Evolutionary conservation across 164 flowering plant species (phyloP).

Genomic region (Liquidambar formosana): DNA sequence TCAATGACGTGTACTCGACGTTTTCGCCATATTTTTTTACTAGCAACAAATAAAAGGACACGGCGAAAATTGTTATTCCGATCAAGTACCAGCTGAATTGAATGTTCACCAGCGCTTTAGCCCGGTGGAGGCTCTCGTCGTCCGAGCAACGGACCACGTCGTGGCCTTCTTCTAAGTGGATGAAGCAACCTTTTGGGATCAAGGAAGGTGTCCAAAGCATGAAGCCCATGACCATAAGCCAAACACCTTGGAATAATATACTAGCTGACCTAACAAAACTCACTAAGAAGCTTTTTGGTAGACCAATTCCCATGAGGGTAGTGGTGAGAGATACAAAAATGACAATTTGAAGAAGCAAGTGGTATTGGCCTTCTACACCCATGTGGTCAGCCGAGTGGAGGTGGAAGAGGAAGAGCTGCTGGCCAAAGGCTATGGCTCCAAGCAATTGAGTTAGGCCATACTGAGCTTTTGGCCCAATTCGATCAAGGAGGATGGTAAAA

Average conservation of each 20-base stretch:
- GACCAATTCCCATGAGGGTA: slow-evolving; percentile 56
- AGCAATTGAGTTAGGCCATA: slow-evolving; percentile 46
- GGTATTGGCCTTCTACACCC: slow-evolving; percentile 45
- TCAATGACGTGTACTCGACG: slow-evolving; percentile 31
- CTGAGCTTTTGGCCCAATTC: slow-evolving; percentile 7
- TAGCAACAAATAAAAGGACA: slow-evolving; percentile 41
- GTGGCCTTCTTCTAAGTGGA: slow-evolving; percentile 63
- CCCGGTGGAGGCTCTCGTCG: slow-evolving; percentile 52
- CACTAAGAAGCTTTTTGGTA: slow-evolving; percentile 53
- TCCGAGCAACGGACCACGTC: slow-evolving; percentile 51
- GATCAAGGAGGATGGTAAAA: slow-evolving; percentile 37
- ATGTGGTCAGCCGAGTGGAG: slow-evolving; percentile 43
- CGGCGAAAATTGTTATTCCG: slow-evolving; percentile 32
- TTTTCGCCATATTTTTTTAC: slow-evolving; percentile 27
- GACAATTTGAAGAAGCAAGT: slow-evolving; percentile 27
- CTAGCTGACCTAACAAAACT: slow-evolving; percentile 74
- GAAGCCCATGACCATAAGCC: slow-evolving; percentile 74
- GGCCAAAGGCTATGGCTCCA: slow-evolving; percentile 61
- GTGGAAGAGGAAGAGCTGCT: slow-evolving; percentile 67
- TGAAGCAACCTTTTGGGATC: slow-evolving; percentile 62
- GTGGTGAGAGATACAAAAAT: slow-evolving; percentile 33
- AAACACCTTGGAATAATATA: slow-evolving; percentile 67
- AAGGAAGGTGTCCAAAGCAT: slow-evolving; percentile 72
- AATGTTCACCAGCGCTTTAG: slow-evolving; percentile 66
- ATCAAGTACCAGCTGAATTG: slow-evolving; percentile 66